Base-by-base conservation (phyloP, 2,329 filamentous ascomycete species). In the Fusarium irregulare region DNA sequence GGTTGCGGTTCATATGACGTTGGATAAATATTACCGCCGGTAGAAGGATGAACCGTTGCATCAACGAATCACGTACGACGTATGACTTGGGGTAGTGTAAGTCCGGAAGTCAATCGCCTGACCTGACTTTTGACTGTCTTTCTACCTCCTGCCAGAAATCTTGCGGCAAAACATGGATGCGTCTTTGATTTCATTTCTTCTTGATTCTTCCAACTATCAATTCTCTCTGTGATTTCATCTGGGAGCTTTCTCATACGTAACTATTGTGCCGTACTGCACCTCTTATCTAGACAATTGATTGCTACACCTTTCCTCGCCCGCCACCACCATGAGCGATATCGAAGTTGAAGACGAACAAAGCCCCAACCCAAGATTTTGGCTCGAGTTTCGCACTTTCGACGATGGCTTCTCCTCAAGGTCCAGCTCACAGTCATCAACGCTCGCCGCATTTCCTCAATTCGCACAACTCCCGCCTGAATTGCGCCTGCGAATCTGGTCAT, bases 401-500 rank as follows among this genome's bases (percentile, higher is more conserved):
- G 82, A 85, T 75, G 82, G 81, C 27, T 73, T 80, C 27, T 75
- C 66, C 25, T 58, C 60, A 21, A 46, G 61, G 27, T 50, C 55
- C 18, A 59, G 47, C 34, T 37, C 18, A 18, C 44, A 66, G 18
- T 34, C 67, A 25, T 56, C 56, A 7, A 47, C 53, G 32, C 54
- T 74, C 68, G 68, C 73, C 56, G 57, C 75, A 45, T 82, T 80
- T 71, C 75, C 74, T 16, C 77, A 67, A 44, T 86, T 86, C 72
- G 62, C 71, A 20, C 74, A 60, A 47, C 79, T 85, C 10, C 84
- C 84, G 3, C 57, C 80, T 27, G 84, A 86, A 75, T 79, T 86
- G 56, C 83, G 85, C 49, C 77, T 85, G 56, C 80, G 81, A 74
- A 78, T 86, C 66, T 86, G 84, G 84, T 78, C 80, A 57, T 77